Evolutionary conservation across 495 filamentous ascomycete genomes (phyloP), one percentile per base, ranked within the genome.

Genomic region (Aspergillus carlsbadensis): DNA sequence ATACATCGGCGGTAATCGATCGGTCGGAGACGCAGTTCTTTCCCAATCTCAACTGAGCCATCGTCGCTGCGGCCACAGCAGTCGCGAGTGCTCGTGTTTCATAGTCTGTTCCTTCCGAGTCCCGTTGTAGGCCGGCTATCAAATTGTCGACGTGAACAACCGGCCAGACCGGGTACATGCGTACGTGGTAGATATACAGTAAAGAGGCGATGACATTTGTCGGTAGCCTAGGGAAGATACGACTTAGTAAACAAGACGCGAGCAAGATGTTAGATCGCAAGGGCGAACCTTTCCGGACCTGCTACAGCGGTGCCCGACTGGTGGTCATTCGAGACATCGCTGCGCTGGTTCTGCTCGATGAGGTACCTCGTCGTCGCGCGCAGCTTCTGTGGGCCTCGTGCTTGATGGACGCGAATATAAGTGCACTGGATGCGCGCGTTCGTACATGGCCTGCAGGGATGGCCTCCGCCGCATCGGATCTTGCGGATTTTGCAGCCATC

Each of bases 91-190:
- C 70, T 45, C 73, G 71, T 2, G 65, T 68, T 61, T 76, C 74
- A 33, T 65, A 55, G 52, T 75, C 68, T 2, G 71, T 57, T 0
- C 55, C 20, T 7, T 70, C 66, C 5, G 60, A 44, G 14, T 62
- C 42, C 26, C 46, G 36, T 26, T 73, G 70, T 2, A 79, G 61
- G 5, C 57, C 57, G 1, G 68, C 66, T 10, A 74, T 66, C 21
- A 80, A 57, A 13, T 63, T 54, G 47, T 76, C 74, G 29, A 71
- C 70, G 33, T 74, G 65, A 6, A 78, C 70, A 22, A 80, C 68
- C n/a, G 77, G 77, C 77, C 77, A 80, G 11, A 80, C 73, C 0
- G 73, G 67, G 47, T 74, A 78, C 56, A 77, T 65, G n/a, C 72
- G 70, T 14, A 73, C 65, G 29, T 76, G 75, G 60, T 78, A 80